Percentiles rank a stretch among this genome's conserved stretches.
These are phyloP conservation scores for Monosiga brevicollis DNA, from an alignment of 78 protist species.

Conservation along the genomic window DNA sequence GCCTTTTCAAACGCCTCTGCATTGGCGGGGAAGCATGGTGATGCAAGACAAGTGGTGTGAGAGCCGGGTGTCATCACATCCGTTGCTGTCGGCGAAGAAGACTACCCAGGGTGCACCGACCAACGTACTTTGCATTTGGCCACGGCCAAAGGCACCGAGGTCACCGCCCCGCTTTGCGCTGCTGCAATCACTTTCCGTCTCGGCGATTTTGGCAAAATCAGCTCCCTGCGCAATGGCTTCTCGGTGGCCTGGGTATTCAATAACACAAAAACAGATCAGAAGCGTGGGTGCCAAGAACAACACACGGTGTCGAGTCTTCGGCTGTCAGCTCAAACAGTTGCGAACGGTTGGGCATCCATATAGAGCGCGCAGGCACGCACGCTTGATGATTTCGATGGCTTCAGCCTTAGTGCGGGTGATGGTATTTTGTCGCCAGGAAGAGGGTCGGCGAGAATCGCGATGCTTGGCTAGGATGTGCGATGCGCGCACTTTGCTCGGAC, in stretches of 20 bases:
- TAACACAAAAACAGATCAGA: not conserved
- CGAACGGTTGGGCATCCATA: no score
- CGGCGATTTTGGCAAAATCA: slow-evolving; percentile 31
- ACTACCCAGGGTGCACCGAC: no score
- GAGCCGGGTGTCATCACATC: not conserved
- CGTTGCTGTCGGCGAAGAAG: not conserved
- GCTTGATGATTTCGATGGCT: slow-evolving; percentile 36
- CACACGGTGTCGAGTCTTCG: not conserved
- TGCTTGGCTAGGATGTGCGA: slow-evolving; percentile 73
- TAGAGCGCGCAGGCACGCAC: no score
- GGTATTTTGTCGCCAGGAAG: slow-evolving; percentile 32
- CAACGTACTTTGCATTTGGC: slow-evolving; percentile 70
- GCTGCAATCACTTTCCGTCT: slow-evolving; percentile 52
- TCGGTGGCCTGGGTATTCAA: no score
- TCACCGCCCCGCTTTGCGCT: slow-evolving; percentile 63
- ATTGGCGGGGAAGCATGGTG: not conserved
- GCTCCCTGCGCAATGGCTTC: no score
- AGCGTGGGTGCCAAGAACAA: not conserved
- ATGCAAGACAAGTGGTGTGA: not conserved
- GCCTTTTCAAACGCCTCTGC: slow-evolving; percentile 38
- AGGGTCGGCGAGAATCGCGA: slow-evolving; percentile 48
- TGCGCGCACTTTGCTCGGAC: slow-evolving; percentile 14
- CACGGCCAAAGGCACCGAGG: slow-evolving; percentile 61
- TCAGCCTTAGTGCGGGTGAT: slow-evolving; percentile 52
- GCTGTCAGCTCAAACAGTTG: no score